Base-by-base conservation (phyloP, 345 rosid species). In the Aquilaria malaccensis region DNA sequence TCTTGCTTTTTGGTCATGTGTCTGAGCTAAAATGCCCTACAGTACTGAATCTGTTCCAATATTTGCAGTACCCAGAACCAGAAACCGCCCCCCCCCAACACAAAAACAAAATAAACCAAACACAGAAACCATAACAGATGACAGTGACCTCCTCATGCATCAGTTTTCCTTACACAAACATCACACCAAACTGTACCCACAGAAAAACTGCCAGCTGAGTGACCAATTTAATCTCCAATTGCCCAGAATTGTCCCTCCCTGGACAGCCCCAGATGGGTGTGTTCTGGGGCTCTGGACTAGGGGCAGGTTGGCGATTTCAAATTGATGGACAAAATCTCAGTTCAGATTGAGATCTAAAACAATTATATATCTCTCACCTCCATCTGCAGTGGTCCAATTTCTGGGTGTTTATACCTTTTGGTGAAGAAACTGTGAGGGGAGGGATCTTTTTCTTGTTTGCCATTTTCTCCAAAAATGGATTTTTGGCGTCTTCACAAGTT, bases 301-400 rank as follows among this genome's bases (percentile, higher is more conserved):
- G 79, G 91, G 79, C 53, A 67, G 70, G 59, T 58, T 3, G 65
- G 83, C 69, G 62, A 75, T 55, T 30, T 45, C 2, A 46, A 46
- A 43, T 22, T 12, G 51, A 33, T 66, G 50, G 54, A 30, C 11
- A 52, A 70, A 73, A 77, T 85, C 91, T 78, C 83, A 85, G 91
- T 85, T 70, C 70, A 77, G 91, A 80, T 80, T 74, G 81, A 80
- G 83, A 83, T 87, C 81, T 69, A 77, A 65, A 79, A 80, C 73
- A 66, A 80, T 80, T 70, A 69, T 75, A 68, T 63, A 31, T 49
- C 29, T 62, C 14, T 2, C 13, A 45, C 55, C 14, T 49, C 30
- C 49, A 15, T 52, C 41, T 62, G 41, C 43, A 30, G 78, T 79
- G 80, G 87, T 80, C 81, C 81, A 30, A 53, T 57, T 30, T 52